A percentile compares a stretch with the other conserved stretches of the same genome.
Evolutionary conservation across 495 filamentous ascomycete genomes (phyloP).

Genomic region (Aspergillus egyptiacus): DNA sequence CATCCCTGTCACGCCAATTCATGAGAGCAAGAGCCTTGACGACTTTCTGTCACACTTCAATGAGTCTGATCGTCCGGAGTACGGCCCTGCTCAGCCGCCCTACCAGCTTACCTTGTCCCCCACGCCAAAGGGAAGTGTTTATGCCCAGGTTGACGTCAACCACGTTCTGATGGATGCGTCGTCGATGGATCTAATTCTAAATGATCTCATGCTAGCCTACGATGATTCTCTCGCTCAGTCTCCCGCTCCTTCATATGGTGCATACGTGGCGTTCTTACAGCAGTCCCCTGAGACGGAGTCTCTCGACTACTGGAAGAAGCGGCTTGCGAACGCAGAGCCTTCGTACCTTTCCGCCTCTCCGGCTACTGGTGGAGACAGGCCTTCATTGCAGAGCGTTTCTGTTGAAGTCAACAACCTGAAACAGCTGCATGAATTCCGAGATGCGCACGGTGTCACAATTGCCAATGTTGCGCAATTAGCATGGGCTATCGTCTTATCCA

Average conservation of each 20-base stretch:
- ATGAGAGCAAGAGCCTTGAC: not conserved
- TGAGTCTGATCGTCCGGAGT: not conserved
- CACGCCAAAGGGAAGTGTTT: constrained; percentile 1
- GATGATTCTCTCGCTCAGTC: not conserved
- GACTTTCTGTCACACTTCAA: not conserved
- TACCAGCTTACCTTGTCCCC: constrained; percentile 6
- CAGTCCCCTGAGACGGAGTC: constrained; percentile 15
- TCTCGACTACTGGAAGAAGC: constrained; percentile 9
- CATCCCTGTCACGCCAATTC: not conserved
- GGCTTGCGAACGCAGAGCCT: constrained; percentile 14
- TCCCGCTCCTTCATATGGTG: constrained; percentile 10
- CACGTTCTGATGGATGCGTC: constrained; percentile 12
- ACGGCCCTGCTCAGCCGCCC: constrained; percentile 1
- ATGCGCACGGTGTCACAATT: constrained; percentile 6
- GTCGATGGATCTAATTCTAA: constrained; percentile 10
- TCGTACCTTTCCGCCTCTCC: not conserved
- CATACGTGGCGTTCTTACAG: constrained; percentile 20
- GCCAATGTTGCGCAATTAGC: constrained; percentile 10
- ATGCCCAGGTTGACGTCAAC: constrained; percentile 7
- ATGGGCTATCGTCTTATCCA: constrained; percentile 7
- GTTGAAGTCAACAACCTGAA: not conserved
- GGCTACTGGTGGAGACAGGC: not conserved
- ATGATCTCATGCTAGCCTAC: constrained; percentile 7
- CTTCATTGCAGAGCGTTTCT: not conserved
- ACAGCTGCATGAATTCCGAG: constrained; percentile 2